A percentile compares a stretch with the other conserved stretches of the same genome.
phyloP scores from a whole-genome alignment of 768 basidiomycete species.

The Mycena vulgaris region DNA sequence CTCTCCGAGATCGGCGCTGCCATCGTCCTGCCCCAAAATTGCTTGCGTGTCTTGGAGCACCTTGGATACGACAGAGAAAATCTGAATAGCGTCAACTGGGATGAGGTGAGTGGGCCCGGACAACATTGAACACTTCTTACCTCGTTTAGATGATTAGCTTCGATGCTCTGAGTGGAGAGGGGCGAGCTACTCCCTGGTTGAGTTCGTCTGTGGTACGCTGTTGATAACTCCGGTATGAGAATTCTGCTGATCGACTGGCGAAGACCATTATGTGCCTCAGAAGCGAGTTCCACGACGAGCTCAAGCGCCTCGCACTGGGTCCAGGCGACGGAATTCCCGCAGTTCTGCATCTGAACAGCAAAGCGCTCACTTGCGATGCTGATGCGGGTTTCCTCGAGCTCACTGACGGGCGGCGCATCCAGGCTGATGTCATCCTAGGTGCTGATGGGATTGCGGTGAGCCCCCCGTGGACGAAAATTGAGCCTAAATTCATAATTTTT shows the following conservation, averaged over 20 bases:
- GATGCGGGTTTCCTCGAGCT: not conserved
- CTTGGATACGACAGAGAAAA: not conserved
- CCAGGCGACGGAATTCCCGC: not conserved
- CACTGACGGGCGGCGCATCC: not conserved
- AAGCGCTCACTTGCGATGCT: not conserved
- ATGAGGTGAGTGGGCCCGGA: not conserved
- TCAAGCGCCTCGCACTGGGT: not conserved
- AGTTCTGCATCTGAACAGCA: not conserved
- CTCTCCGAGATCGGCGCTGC: not conserved
- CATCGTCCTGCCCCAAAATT: not conserved
- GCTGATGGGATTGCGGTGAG: conserved; percentile 9
- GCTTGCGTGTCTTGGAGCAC: not conserved
- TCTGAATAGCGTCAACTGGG: not conserved
- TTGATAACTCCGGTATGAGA: no score
- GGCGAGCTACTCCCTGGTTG: not conserved
- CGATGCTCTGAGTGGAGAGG: not conserved
- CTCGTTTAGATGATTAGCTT: not conserved
- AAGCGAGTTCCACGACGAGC: not conserved
- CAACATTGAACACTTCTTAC: not conserved
- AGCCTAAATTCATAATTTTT: not conserved
- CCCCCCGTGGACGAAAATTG: not conserved
- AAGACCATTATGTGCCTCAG: not conserved
- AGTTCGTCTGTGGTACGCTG: not conserved
- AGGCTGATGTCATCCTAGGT: not conserved
- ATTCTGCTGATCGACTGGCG: no score